A percentile compares a stretch with the other conserved stretches of the same genome.
phyloP scores from a whole-genome alignment of 352 stramenopile genomes.

The Peronospora belbahrii region DNA sequence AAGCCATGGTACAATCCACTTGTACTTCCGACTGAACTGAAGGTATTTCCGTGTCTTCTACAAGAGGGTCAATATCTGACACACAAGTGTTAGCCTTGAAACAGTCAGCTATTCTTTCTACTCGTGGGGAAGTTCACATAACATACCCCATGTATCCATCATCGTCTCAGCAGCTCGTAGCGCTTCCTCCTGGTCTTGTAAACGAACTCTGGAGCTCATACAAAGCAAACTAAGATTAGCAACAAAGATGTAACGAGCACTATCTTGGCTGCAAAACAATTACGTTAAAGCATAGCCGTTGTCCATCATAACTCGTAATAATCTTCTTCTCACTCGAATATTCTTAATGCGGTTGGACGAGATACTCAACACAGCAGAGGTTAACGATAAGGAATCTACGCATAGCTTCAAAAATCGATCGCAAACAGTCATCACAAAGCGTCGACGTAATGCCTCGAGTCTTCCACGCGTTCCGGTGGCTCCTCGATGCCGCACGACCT shows the following conservation, averaged over 20 bases:
- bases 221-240: neutral
- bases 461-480: neutral
- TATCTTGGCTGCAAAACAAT: too few species aligned
- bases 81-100: neutral
- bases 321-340: slow-evolving; percentile 27
- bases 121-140: neutral
- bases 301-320: slow-evolving; percentile 22
- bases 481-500: slow-evolving; percentile 24
- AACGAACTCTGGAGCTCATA: slow-evolving; percentile 21
- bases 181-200: slow-evolving; percentile 15
- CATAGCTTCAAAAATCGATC: slow-evolving; percentile 18
- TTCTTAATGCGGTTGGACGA: slow-evolving; percentile 13
- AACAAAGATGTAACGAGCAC: neutral
- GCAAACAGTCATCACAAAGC: slow-evolving; percentile 20
- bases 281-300: slow-evolving; percentile 24
- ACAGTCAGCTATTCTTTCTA: neutral
- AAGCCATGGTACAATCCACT: slow-evolving; percentile 7
- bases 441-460: slow-evolving; percentile 30
- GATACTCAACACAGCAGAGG: slow-evolving; percentile 16
- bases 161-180: slow-evolving; percentile 29
- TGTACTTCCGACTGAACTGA: neutral
- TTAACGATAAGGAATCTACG: neutral
- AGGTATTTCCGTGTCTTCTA: slow-evolving; percentile 18
- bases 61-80: slow-evolving; percentile 35
- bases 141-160: slow-evolving; percentile 41